Conservation (phyloP, 2,329 filamentous ascomycete genomes). For the Microsporum ferrugineum region DNA sequence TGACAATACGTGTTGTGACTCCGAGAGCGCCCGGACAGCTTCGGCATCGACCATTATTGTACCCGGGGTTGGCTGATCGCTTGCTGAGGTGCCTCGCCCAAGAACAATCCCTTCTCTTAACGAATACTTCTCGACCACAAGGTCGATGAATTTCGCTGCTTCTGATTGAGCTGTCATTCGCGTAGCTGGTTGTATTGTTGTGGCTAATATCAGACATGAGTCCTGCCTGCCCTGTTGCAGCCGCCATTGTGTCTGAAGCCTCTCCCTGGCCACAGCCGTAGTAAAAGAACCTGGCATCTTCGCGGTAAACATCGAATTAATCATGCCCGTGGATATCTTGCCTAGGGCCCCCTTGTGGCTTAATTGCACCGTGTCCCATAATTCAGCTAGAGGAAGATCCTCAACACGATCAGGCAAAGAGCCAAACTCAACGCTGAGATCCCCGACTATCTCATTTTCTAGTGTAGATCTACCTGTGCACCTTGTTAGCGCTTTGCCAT, state of each 20-base stretch:
- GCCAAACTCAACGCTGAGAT: slow-evolving; percentile 33
- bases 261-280: slow-evolving; percentile 13
- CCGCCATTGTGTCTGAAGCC: slow-evolving; percentile 21
- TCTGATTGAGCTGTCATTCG: slow-evolving; percentile 14
- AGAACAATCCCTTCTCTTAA: neutral
- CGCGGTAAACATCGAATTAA: slow-evolving; percentile 21
- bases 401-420: slow-evolving; percentile 31
- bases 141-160: slow-evolving; percentile 19
- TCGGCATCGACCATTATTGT: neutral
- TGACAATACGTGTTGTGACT: neutral
- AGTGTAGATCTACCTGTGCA: slow-evolving; percentile 31
- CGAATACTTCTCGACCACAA: slow-evolving; percentile 9
- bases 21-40: neutral
- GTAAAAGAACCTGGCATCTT: slow-evolving; percentile 25
- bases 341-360: slow-evolving; percentile 24
- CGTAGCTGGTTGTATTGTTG: slow-evolving; percentile 16
- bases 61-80: neutral
- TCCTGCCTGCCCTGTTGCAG: slow-evolving; percentile 16
- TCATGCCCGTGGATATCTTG: slow-evolving; percentile 21
- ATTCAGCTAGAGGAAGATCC: slow-evolving; percentile 26
- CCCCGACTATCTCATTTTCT: slow-evolving; percentile 37
- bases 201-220: slow-evolving; percentile 17
- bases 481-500: slow-evolving; percentile 1
- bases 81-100: neutral
- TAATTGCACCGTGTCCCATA: slow-evolving; percentile 23